Base-by-base conservation (phyloP, 2,329 filamentous ascomycete genomes). In the Tolypocladium ovalisporum region DNA sequence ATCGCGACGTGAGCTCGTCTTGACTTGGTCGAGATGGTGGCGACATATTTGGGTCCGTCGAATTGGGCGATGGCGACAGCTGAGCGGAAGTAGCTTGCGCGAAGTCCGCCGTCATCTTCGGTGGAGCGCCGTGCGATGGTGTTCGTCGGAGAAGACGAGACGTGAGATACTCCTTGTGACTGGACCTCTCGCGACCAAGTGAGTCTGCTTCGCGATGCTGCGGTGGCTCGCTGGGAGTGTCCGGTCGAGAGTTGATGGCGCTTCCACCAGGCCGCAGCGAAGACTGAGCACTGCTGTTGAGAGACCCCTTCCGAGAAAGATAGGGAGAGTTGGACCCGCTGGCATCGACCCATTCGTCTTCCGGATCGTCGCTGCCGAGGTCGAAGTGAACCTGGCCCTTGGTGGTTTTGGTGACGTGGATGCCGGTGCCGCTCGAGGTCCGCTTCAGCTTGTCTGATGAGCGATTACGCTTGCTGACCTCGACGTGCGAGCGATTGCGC, bases 311-410 rank as follows among this genome's bases (percentile, higher is more conserved):
- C 57, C 72, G 70, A 55, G 72, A 75, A 52, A 73, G 70, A 60
- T 83, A 79, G 5, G 83, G 83, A 13, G 82, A 85, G 55, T 83
- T 83, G 57, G 81, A 84, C 52, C 76, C 78, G 69, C 82, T 86
- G 59, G 83, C 83, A 70, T 87, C 84, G 47, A 86, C 81, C 84
- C 84, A 87, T 72, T 83, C 83, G 75, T 84, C 82, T 47, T 70
- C 70, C 12, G 68, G 70, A 51, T 73, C 75, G 62, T 75, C 72
- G 63, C 73, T 78, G 55, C 83, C 84, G 56, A 87, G 75, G 64
- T 85, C 82, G 63, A 87, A 87, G 65, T 85, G 83, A 36, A 86
- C 84, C 61, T 81, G 79, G 32, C 70, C 69, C 66, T 79, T 82
- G 62, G 62, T 62, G 35, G 68, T 56, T 40, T 70, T 69, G 54